Conservation (phyloP, 495 filamentous ascomycete genomes). For the Neurospora sp. region DNA sequence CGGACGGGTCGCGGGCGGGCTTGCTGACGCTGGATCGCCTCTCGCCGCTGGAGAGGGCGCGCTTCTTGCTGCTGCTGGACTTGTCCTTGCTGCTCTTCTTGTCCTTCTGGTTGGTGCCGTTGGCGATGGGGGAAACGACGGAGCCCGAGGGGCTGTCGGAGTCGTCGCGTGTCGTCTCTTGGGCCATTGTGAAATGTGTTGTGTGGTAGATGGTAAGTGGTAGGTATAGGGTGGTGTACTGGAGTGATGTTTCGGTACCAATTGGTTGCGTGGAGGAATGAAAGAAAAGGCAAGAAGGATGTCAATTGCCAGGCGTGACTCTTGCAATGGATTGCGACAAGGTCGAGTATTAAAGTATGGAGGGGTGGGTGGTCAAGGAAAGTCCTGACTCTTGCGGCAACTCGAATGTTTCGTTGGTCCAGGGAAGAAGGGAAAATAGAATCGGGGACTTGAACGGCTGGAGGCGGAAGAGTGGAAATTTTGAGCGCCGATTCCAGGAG, state of each 20-base stretch:
- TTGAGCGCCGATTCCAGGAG: neutral
- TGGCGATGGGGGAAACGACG: conserved; percentile 14
- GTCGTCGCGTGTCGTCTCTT: conserved; percentile 7
- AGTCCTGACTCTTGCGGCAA: neutral
- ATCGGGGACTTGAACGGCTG: neutral
- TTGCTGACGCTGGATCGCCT: conserved; percentile 49
- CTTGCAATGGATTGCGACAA: neutral
- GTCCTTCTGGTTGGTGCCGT: conserved; percentile 12
- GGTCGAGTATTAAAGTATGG: neutral
- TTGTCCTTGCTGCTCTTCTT: conserved; percentile 19
- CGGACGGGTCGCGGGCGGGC: conserved; percentile 62
- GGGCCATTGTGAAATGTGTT: conserved; percentile 8
- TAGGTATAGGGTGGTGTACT: neutral
- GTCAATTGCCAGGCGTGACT: neutral
- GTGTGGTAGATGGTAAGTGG: neutral
- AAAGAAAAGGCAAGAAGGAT: neutral
- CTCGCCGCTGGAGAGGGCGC: conserved; percentile 18
- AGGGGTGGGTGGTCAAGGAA: neutral
- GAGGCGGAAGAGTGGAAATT: neutral
- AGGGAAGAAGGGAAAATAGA: neutral
- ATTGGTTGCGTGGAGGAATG: neutral
- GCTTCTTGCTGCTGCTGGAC: conserved; percentile 18
- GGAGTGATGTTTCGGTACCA: neutral
- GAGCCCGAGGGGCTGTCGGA: conserved; percentile 17
- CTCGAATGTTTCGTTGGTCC: neutral